Evolutionary conservation across 768 basidiomycete genomes (phyloP).

Genomic region (Royoungia palumana): DNA sequence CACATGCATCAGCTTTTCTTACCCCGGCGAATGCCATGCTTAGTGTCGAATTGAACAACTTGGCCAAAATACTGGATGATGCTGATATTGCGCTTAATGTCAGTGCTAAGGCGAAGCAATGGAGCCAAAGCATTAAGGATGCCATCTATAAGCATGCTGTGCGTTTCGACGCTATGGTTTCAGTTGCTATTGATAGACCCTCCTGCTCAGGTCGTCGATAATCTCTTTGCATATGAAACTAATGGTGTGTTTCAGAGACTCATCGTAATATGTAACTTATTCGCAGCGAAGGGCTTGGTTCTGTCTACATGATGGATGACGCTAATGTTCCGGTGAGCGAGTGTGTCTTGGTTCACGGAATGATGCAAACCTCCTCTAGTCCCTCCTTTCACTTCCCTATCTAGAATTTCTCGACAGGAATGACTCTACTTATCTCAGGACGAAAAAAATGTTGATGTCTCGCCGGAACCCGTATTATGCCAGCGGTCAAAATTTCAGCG

Average conservation of each 20-base stretch:
- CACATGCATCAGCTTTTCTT: conserved; percentile 56
- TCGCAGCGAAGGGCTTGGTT: conserved; percentile 50
- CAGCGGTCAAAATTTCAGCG: conserved; percentile 59
- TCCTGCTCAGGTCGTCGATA: conserved; percentile 49
- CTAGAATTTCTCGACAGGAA: conserved; percentile 67
- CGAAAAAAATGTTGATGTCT: conserved; percentile 60
- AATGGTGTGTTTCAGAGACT: conserved; percentile 46
- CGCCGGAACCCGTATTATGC: conserved; percentile 67
- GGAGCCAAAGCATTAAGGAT: conserved; percentile 54
- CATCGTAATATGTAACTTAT: not conserved
- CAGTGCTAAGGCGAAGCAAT: conserved; percentile 50
- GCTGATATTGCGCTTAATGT: conserved; percentile 47
- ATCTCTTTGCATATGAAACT: conserved; percentile 74
- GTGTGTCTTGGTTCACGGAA: not conserved
- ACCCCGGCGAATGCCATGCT: conserved; percentile 83
- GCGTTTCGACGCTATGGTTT: conserved; percentile 8
- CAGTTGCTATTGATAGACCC: not conserved
- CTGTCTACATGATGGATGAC: conserved; percentile 79
- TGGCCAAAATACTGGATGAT: conserved; percentile 57
- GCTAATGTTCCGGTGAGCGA: conserved; percentile 74
- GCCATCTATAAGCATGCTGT: conserved; percentile 66
- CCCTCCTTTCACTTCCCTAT: conserved; percentile 75
- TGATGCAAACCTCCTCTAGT: conserved; percentile 38
- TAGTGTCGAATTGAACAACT: conserved; percentile 62
- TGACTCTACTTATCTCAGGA: conserved; percentile 60